Conservation (phyloP, 257 asterid genomes). For the Rehmannia glutinosa region DNA sequence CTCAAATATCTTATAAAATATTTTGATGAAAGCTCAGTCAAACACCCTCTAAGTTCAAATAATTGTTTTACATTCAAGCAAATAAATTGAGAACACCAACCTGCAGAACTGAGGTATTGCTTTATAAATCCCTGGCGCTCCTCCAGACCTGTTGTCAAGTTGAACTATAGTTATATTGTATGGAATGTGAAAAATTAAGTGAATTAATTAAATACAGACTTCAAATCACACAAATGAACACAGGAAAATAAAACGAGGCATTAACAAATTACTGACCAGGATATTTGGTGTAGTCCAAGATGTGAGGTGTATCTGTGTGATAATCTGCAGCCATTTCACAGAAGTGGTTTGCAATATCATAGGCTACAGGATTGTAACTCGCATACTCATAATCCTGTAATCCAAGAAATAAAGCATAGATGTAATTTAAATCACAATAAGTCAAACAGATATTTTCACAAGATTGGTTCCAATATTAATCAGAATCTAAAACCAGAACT, state of each 20-base stretch:
- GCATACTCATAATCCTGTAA: slow-evolving; percentile 87
- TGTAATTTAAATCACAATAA: no score
- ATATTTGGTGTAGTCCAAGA: slow-evolving; percentile 70
- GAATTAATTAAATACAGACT: neutral
- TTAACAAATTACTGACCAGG: slow-evolving; percentile 50
- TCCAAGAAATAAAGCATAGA: neutral
- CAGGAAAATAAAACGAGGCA: neutral
- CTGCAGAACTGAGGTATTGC: slow-evolving; percentile 64
- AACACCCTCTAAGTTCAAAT: no score
- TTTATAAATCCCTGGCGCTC: slow-evolving; percentile 67
- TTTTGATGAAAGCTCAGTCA: no score
- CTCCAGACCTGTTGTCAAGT: slow-evolving; percentile 44
- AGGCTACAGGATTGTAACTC: slow-evolving; percentile 85
- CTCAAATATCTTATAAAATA: no score
- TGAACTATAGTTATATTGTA: no score
- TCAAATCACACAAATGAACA: no score
- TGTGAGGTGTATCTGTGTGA: slow-evolving; percentile 83
- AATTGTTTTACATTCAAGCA: no score
- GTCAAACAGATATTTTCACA: no score
- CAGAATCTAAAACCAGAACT: no score
- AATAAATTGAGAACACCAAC: slow-evolving; percentile 31
- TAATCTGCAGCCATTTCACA: slow-evolving; percentile 96
- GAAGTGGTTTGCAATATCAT: slow-evolving; percentile 94
- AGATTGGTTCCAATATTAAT: no score
- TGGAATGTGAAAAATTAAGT: neutral